Base-by-base conservation (phyloP, 164 flowering plant genomes). In the Hamamelis virginiana region DNA sequence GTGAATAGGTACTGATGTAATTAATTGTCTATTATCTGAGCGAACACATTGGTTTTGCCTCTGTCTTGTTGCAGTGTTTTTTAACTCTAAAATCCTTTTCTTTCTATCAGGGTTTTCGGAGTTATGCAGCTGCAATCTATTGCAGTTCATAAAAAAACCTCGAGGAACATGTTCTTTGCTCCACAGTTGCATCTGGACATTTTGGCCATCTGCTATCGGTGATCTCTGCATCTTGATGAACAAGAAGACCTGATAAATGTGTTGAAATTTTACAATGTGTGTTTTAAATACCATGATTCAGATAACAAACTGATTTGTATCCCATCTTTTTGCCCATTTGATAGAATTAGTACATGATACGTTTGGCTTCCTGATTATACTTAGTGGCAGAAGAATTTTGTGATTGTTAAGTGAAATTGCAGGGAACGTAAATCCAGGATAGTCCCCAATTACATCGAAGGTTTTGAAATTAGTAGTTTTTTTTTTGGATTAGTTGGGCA, bases 401-500 rank as follows among this genome's bases (percentile, higher is more conserved):
- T 58, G 63, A 18, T 68, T 26, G 14, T 58, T 58, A 16, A 33
- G 53, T 66, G 69, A 52, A 48, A 33, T 16, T 21, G 25, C 58
- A 18, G 58, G 58, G 26, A n/a, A 22, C 0, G 15, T 16, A n/a
- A 53, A 22, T 53, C 11, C 23, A 22, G 58, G 26, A 19, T 19
- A 4, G 12, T 22, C 10, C 21, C 26, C 4, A 22, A n/a, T 53
- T 8, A 19, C 58, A 53, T 53, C 25, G 25, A 53, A 53, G 53
- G 15, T n/a, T 52, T 50, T 50, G 55, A 52, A 52, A 52, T 52
- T 5, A 18, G 0, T 52, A 18, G 56, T 52, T 52, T 18, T 6
- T 52, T 52, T 18, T 6, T 33, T 2, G 41, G 41, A 6, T 33
- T 33, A 6, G 2, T 33, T 33, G 41, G 41, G 6, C 41, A 33